A percentile compares a stretch with the other conserved stretches of the same genome.
phyloP scores from a whole-genome alignment of 129 eudicot species.

The Lactuca saligna region DNA sequence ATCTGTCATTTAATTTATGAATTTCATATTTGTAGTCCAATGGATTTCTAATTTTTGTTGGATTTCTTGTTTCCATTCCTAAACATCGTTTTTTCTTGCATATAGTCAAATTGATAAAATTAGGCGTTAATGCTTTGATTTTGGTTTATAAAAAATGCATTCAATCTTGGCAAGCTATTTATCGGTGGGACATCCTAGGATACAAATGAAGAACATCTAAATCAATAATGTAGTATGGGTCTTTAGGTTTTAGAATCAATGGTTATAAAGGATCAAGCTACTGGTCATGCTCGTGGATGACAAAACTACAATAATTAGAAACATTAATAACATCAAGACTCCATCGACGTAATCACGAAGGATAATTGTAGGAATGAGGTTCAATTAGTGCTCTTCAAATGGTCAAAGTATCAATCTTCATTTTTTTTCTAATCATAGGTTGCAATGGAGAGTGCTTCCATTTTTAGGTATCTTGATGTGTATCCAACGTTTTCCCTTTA shows the following conservation, averaged over 20 bases:
- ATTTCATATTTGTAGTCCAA: background rate
- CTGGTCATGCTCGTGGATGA: constrained; percentile 70
- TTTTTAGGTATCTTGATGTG: too few relatives aligned
- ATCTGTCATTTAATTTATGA: background rate
- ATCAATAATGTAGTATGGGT: constrained; percentile 49
- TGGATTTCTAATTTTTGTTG: background rate
- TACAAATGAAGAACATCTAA: constrained; percentile 58
- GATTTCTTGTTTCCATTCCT: too few relatives aligned
- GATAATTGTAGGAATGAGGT: constrained; percentile 48
- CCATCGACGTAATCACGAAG: constrained; percentile 50
- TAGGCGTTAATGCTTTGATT: background rate
- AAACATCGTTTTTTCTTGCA: too few relatives aligned
- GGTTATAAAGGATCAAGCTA: constrained; percentile 65
- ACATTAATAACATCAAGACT: constrained; percentile 55
- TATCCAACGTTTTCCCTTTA: too few relatives aligned
- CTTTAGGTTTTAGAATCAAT: constrained; percentile 69
- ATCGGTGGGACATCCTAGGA: constrained; percentile 77
- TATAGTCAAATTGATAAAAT: background rate
- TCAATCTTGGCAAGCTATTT: constrained; percentile 66
- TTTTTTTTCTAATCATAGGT: too few relatives aligned
- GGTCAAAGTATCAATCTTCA: too few relatives aligned
- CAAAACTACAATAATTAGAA: constrained; percentile 52
- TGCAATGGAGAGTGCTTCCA: too few relatives aligned
- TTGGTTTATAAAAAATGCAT: constrained; percentile 47
- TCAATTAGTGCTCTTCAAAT: too few relatives aligned